Conservation (phyloP, 345 rosid species). For the Noccaea caerulescens region DNA sequence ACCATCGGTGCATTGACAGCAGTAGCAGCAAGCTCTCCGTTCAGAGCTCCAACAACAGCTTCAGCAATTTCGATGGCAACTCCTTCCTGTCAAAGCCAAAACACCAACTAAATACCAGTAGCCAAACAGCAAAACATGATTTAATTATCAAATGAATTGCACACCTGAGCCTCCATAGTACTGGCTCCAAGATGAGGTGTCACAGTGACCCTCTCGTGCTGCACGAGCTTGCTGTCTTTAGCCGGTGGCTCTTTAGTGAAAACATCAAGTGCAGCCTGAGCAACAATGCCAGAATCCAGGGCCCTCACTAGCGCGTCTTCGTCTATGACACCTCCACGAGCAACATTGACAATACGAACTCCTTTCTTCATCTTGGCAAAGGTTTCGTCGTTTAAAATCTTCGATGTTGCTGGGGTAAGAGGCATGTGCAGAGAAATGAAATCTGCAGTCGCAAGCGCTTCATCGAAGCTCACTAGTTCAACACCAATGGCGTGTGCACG, state of each 20-base stretch:
- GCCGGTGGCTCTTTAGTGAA: slow-evolving; percentile 80
- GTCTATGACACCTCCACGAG: slow-evolving; percentile 92
- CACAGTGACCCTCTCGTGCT: slow-evolving; percentile 76
- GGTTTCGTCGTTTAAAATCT: slow-evolving; percentile 76
- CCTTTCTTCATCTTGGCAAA: slow-evolving; percentile 94
- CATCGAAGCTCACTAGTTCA: slow-evolving; percentile 79
- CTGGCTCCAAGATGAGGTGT: slow-evolving; percentile 97
- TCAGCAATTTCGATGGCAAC: slow-evolving; percentile 93
- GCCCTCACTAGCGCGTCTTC: slow-evolving; percentile 91
- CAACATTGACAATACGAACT: slow-evolving; percentile 82
- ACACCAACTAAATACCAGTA: slow-evolving; percentile 30
- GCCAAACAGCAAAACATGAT: background rate
- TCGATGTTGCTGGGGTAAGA: slow-evolving; percentile 70
- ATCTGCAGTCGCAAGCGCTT: slow-evolving; percentile 75
- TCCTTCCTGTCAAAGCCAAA: slow-evolving; percentile 62
- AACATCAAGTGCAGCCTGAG: slow-evolving; percentile 95
- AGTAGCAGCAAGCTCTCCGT: slow-evolving; percentile 91
- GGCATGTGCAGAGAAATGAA: slow-evolving; percentile 93
- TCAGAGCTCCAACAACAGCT: slow-evolving; percentile 88
- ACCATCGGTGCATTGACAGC: slow-evolving; percentile 97
- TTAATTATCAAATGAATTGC: slow-evolving; percentile 14
- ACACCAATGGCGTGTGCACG: slow-evolving; percentile 89
- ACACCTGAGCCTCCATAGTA: slow-evolving; percentile 88
- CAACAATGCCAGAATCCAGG: slow-evolving; percentile 77
- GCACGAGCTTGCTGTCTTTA: slow-evolving; percentile 72